Base-by-base conservation (phyloP, 78 protist genomes). In the Dictyostelium citrinum region DNA sequence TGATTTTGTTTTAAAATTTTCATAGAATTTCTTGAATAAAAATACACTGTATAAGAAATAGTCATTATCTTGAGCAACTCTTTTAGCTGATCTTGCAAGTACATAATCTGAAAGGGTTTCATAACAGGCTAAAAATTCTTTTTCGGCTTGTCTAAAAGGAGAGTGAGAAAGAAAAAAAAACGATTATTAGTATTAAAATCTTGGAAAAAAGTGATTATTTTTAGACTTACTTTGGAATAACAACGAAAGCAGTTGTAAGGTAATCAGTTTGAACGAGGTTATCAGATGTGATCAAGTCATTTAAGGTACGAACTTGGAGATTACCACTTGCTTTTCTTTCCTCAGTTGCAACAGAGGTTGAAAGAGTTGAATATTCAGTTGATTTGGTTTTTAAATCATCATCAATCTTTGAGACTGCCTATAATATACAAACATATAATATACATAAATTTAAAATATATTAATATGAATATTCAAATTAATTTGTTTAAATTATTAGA, bases 161-260 rank as follows among this genome's bases (percentile, higher is more conserved):
- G 2, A n/a, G 29, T 1, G 22, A 24, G 29, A 61, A 6, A 5
- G 6, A n/a, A 0, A 60, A 60, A 9, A 49, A 49, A 41, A 7
- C 5, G 76, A 43, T 43, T 16, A 64, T 27, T 77, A 33, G 16
- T 31, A 37, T 17, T 37, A 22, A 58, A 0, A 2, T 35, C 3
- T 12, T 5, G 17, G 6, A 11, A 24, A 58, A 24, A 58, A 7
- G 16, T 29, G 1, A 58, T 33, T 29, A 14, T 17, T 16, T 1
- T 33, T 64, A 9, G 33, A 22, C 46, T 3, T 11, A 85, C 91
- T 55, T 45, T 64, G 91, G 97, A 72, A 96, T 85, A 31, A 95
- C 98, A 39, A 95, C 91, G 17, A 96, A 81, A 60, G 97, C 81
- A 27, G 98, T 96, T 49, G 83, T 74, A 55, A 97, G 78, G 93